These are phyloP conservation scores for Trichaptum fuscoviolaceum DNA, from an alignment of 768 basidiomycete genomes.

Conservation along the genomic window DNA sequence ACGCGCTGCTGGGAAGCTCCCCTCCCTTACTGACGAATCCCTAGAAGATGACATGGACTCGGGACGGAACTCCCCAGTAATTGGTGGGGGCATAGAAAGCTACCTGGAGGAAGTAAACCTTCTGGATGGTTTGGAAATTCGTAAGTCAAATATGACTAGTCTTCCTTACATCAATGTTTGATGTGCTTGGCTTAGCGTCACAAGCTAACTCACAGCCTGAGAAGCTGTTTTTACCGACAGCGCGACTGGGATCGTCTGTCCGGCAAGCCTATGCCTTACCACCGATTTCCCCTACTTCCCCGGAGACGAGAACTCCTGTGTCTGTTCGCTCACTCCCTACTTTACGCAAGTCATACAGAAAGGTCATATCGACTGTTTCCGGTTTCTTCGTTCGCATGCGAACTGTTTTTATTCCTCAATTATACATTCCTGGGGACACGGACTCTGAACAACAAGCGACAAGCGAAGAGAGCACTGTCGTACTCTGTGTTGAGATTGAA, in stretches of 20 bases:
- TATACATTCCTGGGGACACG: conserved; percentile 48
- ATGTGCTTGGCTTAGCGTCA: conserved; percentile 27
- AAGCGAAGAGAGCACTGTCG: conserved; percentile 77
- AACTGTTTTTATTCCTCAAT: conserved; percentile 87
- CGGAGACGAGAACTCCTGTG: conserved; percentile 37
- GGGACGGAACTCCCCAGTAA: not conserved
- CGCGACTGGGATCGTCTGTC: conserved; percentile 68
- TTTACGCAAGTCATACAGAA: conserved; percentile 80
- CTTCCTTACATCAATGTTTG: conserved; percentile 10
- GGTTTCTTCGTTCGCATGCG: conserved; percentile 91
- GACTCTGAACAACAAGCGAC: conserved; percentile 49
- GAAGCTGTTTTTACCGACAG: conserved; percentile 53
- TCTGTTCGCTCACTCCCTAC: conserved; percentile 46
- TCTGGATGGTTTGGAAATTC: conserved; percentile 59
- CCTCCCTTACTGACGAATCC: conserved; percentile 4
- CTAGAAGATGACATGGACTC: conserved; percentile 11
- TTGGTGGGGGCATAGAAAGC: conserved; percentile 32
- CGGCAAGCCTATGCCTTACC: conserved; percentile 62
- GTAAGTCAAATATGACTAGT: conserved; percentile 30
- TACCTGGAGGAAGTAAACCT: conserved; percentile 64
- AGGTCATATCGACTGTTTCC: conserved; percentile 70
- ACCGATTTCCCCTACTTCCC: conserved; percentile 38
- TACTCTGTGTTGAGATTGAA: conserved; percentile 89
- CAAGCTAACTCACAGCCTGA: conserved; percentile 17
- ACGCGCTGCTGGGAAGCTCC: conserved; percentile 1